phyloP scores from a whole-genome alignment of 2,329 filamentous ascomycete genomes.

The Dothistroma septosporum region DNA sequence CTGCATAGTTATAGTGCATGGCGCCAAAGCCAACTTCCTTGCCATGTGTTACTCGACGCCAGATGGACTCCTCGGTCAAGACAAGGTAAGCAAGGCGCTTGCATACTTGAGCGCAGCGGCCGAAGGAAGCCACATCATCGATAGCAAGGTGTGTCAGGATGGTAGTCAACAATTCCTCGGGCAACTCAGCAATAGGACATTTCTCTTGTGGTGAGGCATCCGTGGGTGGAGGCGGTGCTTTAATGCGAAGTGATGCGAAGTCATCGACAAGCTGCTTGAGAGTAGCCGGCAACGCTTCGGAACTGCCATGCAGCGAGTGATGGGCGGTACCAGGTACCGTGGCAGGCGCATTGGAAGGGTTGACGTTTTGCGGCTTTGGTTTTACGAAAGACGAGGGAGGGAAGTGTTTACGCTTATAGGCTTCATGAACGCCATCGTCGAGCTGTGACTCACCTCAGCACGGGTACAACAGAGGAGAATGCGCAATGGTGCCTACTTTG shows the following conservation, averaged over 20 bases:
- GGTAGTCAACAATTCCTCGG: constrained; percentile 78
- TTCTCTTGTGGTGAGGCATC: constrained; percentile 68
- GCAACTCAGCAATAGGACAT: constrained; percentile 74
- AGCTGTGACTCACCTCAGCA: constrained; percentile 54
- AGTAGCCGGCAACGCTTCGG: constrained; percentile 48
- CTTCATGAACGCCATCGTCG: constrained; percentile 76
- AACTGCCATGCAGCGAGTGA: constrained; percentile 46
- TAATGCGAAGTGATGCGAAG: constrained; percentile 68
- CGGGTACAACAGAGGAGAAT: constrained; percentile 4
- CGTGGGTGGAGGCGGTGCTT: constrained; percentile 61
- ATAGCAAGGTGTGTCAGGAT: constrained; percentile 70
- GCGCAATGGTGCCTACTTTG: constrained; percentile 52
- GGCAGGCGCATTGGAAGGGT: constrained; percentile 44
- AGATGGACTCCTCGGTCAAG: constrained; percentile 76
- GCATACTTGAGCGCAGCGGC: constrained; percentile 74
- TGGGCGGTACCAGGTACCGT: constrained; percentile 54
- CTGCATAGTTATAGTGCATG: constrained; percentile 78
- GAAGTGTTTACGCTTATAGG: constrained; percentile 89
- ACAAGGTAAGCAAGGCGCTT: constrained; percentile 83
- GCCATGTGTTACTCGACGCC: constrained; percentile 71
- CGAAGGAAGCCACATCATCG: constrained; percentile 71
- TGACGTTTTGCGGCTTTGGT: constrained; percentile 43
- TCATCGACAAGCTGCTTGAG: constrained; percentile 65
- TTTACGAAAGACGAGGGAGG: constrained; percentile 55
- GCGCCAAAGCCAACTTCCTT: constrained; percentile 70